Evolutionary conservation across 2,329 filamentous ascomycete species (phyloP), one percentile per base, ranked within the genome.

Genomic region (Penicillium sp.): DNA sequence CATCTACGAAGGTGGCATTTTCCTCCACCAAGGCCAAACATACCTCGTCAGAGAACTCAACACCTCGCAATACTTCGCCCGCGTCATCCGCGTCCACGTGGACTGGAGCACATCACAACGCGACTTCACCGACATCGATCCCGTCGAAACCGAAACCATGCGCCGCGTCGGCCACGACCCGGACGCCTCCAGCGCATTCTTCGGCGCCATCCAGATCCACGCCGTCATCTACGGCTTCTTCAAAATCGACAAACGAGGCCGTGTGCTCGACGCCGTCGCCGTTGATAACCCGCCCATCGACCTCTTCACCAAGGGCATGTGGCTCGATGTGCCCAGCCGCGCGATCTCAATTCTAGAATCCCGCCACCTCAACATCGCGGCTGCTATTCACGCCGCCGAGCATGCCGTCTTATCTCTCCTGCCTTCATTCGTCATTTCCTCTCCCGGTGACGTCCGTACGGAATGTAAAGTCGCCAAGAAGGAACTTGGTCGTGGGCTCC

Each of bases 141-240:
- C 94, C 0, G 81, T 95, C 27, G 92, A 96, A 71, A 96, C 90
- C 0, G 90, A 97, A 74, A 86, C 87, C 2, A 91, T 95, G 57
- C 86, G 90, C 7, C 81, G 79, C 16, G 89, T 96, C 33, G 76
- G 79, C 0, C 69, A 49, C 20, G 64, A 73, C 60, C 36, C 49
- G 2, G 87, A 84, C 0, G 72, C 78, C 3, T 88, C 81, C 0
- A 81, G 84, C 54, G 92, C 92, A 1, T 97, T 90, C 73, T 92
- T 90, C 67, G 94, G 94, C 31, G 77, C 83, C 0, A 92, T 99
- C 67, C 87, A 88, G 63, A 92, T 97, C 64, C 84, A 87, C 57
- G 88, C 92, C 60, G 87, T 89, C 27, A 91, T 99, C 2, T 97
- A 95, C 69, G 94, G 94, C 2, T 99, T 94, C 76, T 97, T 96